Conservation (phyloP, 345 rosid species). For the Linum tenue region DNA sequence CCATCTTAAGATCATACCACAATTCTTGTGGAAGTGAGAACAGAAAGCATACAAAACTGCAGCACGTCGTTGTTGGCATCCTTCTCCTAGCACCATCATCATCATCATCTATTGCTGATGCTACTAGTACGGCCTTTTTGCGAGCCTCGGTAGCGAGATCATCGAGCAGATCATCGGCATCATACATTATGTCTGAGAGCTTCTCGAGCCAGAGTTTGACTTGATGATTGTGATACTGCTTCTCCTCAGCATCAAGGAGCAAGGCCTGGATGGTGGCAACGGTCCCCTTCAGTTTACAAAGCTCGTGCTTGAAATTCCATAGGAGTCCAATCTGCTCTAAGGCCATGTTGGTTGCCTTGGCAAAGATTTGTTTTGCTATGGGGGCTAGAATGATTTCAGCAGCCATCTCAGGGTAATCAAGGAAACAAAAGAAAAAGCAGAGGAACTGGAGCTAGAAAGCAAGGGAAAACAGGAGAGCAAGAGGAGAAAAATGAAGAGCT, state of each 20-base stretch:
- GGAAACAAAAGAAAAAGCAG: background rate
- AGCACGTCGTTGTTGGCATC: background rate
- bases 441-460: background rate
- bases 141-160: constrained; percentile 16
- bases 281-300: background rate
- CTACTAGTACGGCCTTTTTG: background rate
- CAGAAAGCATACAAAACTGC: too few species aligned
- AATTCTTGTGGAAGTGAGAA: background rate
- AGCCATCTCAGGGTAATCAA: background rate
- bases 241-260: constrained; percentile 19
- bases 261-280: constrained; percentile 10
- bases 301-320: background rate
- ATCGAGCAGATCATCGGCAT: constrained; percentile 20
- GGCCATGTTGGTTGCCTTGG: background rate
- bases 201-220: constrained; percentile 17
- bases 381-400: background rate
- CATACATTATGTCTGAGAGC: constrained; percentile 14
- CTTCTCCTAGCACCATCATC: background rate
- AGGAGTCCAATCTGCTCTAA: background rate
- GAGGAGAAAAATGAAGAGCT: too few species aligned
- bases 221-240: background rate
- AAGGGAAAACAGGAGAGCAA: too few species aligned
- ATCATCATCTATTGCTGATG: too few species aligned
- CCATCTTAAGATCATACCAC: constrained; percentile 1
- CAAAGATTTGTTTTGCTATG: background rate